These are phyloP conservation scores for Ceratocystis colombiana DNA, from an alignment of 2,329 filamentous ascomycete genomes.

Conservation along the genomic window DNA sequence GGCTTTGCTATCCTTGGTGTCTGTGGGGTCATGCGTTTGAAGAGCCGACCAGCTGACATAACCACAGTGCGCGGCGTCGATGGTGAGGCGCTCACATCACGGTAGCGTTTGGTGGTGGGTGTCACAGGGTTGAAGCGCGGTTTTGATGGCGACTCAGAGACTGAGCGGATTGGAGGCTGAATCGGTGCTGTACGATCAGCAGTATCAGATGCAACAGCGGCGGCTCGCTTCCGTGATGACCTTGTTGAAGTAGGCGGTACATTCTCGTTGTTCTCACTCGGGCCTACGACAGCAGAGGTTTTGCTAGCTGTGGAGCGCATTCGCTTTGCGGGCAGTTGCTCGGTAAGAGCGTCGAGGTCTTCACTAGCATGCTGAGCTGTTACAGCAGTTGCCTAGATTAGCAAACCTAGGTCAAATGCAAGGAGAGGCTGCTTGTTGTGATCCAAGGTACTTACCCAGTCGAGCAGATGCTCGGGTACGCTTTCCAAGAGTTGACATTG, in stretches of 20 bases:
- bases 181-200: not conserved
- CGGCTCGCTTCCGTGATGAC: slow-evolving; percentile 16
- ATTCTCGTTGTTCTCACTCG: slow-evolving; percentile 21
- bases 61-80: slow-evolving; percentile 78
- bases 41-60: slow-evolving; percentile 61
- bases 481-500: slow-evolving; percentile 24
- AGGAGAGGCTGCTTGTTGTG: not conserved
- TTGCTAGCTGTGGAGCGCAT: slow-evolving; percentile 6
- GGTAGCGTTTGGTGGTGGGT: slow-evolving; percentile 65
- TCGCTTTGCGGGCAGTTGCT: slow-evolving; percentile 20
- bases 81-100: slow-evolving; percentile 65
- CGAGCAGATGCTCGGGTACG: slow-evolving; percentile 24
- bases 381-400: slow-evolving; percentile 5
- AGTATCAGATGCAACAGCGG: not conserved
- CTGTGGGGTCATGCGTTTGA: slow-evolving; percentile 68
- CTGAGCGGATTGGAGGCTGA: not conserved
- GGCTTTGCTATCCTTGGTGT: slow-evolving; percentile 42
- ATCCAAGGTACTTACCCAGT: slow-evolving; percentile 21
- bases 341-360: slow-evolving; percentile 8
- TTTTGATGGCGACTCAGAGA: slow-evolving; percentile 20
- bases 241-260: slow-evolving; percentile 10
- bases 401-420: not conserved
- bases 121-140: slow-evolving; percentile 42
- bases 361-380: slow-evolving; percentile 9
- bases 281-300: slow-evolving; percentile 1